These are phyloP conservation scores for Flueggea neowawraea DNA, from an alignment of 441 rosid genomes.

Conservation along the genomic window DNA sequence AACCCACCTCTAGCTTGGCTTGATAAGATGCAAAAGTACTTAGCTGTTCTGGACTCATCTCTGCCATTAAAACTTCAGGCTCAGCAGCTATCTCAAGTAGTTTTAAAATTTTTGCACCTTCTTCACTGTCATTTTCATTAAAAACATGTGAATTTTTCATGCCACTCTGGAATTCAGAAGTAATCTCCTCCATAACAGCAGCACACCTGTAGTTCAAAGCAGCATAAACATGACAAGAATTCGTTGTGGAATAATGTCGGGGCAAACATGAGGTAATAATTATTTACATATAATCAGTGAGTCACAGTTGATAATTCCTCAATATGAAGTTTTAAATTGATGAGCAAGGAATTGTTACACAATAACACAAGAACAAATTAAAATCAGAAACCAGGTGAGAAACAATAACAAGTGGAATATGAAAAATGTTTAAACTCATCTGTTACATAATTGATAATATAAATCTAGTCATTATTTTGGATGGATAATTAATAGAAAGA, in stretches of 20 bases:
- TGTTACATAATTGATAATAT: no score
- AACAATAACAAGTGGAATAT: not conserved
- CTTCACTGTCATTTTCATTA: slow-evolving; percentile 74
- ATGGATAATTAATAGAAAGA: no score
- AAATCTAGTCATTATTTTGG: no score
- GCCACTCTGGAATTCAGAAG: slow-evolving; percentile 62
- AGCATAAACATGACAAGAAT: not conserved
- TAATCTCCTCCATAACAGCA: slow-evolving; percentile 58
- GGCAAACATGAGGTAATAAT: not conserved
- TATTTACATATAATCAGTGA: not conserved
- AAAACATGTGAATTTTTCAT: slow-evolving; percentile 31
- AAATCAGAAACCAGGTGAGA: not conserved
- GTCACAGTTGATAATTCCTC: not conserved
- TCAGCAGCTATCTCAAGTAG: slow-evolving; percentile 83
- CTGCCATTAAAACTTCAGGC: slow-evolving; percentile 96
- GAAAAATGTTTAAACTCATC: no score
- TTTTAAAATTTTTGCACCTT: slow-evolving; percentile 76
- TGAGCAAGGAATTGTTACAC: not conserved
- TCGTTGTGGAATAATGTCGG: not conserved
- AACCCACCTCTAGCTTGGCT: slow-evolving; percentile 69
- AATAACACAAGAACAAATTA: not conserved
- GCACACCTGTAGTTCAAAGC: slow-evolving; percentile 52
- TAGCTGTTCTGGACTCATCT: slow-evolving; percentile 87
- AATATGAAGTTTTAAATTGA: not conserved
- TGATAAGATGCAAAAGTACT: slow-evolving; percentile 64